Evolutionary conservation across 2,329 filamentous ascomycete genomes (phyloP).

Genomic region (Mollisiaceae sp.): DNA sequence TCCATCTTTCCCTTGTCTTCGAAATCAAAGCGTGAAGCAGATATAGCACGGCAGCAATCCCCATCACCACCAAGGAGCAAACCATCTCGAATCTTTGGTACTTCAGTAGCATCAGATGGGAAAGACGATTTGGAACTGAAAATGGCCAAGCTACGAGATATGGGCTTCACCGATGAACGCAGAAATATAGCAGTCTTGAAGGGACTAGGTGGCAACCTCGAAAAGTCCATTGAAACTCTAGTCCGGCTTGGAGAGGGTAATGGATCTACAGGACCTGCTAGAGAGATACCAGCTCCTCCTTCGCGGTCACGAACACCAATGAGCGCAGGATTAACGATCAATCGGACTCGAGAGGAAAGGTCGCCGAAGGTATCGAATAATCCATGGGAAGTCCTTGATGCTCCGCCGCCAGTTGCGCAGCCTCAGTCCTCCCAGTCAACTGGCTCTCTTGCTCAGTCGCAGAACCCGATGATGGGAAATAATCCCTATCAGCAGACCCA

Average conservation of each 20-base stretch:
- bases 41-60: slow-evolving; percentile 25
- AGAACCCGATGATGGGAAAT: slow-evolving; percentile 39
- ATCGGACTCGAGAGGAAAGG: slow-evolving; percentile 31
- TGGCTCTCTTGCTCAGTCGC: slow-evolving; percentile 62
- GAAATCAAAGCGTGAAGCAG: slow-evolving; percentile 46
- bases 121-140: slow-evolving; percentile 74
- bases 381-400: slow-evolving; percentile 65
- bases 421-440: slow-evolving; percentile 71
- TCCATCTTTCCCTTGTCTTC: slow-evolving; percentile 58
- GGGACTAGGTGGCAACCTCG: slow-evolving; percentile 81
- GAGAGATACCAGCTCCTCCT: slow-evolving; percentile 32
- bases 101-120: slow-evolving; percentile 61
- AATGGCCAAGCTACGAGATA: slow-evolving; percentile 77
- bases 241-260: slow-evolving; percentile 79
- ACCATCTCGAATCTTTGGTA: slow-evolving; percentile 71
- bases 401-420: slow-evolving; percentile 51
- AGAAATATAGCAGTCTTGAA: slow-evolving; percentile 83
- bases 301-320: slow-evolving; percentile 59
- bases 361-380: slow-evolving; percentile 58
- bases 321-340: slow-evolving; percentile 39
- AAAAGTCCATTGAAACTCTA: slow-evolving; percentile 84
- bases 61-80: slow-evolving; percentile 51
- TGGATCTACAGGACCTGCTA: slow-evolving; percentile 35
- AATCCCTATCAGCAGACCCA: slow-evolving; percentile 39
- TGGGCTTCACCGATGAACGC: slow-evolving; percentile 88